Evolutionary conservation across 75 land plant genomes (phyloP), one percentile per base, ranked within the genome.

Genomic region (Ceratopteris richardii): DNA sequence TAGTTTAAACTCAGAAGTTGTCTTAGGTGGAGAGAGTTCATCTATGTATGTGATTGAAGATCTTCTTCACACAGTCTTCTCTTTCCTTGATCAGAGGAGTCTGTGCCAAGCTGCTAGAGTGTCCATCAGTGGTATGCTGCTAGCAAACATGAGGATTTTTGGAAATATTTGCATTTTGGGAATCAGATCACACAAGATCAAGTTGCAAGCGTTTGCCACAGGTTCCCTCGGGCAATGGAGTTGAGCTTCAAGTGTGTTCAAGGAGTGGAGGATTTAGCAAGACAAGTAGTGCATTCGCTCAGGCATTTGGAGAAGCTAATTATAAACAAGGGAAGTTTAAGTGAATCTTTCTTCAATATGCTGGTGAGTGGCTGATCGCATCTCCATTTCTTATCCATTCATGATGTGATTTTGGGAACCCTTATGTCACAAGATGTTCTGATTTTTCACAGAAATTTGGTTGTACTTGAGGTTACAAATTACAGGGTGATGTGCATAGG

Each of bases 101-200:
- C 77, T 89, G 46, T 89, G 96, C 46, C 65, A 67, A 31, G 88
- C 91, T 26, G 90, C 87, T 56, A 74, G 70, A 58, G 94, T 86
- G 18, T 89, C 61, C 75, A 60, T 50, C 96, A 94, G 62, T 94
- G 98, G 96, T 79, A 72, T 53, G 74, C 65, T 28, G 87, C 96
- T 53, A 94, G 96, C 68, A 64, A 75, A 29, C 96, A 94, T 75
- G 96, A 94, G 63, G 96, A 94, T 48, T 94, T 94, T 29, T 94
- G 98, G 96, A 89, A 74, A 64, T 77, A 57, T 62, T 80, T 89
- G 69, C 78, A 89, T 60, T 94, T 94, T 72, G 78, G 86, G 46
- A 65, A 77, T 25, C 48, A 62, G 22, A 80, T 89, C 37, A 70
- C 86, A 37, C 62, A 59, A 11, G 59, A 57, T 0, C 94, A 89